phyloP scores from a whole-genome alignment of 257 asterid species.

The Dorcoceras hygrometricum region DNA sequence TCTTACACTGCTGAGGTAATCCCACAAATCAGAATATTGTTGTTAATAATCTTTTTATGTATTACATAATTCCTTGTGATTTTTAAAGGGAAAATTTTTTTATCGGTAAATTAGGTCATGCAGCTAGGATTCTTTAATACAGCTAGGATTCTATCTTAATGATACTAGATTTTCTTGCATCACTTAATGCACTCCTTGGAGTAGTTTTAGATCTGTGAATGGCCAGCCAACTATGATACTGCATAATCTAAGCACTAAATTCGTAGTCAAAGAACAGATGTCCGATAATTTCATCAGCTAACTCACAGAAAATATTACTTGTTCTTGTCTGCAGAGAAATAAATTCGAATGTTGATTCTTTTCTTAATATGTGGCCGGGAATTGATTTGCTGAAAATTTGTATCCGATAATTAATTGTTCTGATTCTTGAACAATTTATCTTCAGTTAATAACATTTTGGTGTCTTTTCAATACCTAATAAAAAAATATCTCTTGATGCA shows the following conservation, averaged over 20 bases:
- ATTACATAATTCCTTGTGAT: background rate
- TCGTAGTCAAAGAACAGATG: background rate
- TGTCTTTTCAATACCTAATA: conserved; percentile 5
- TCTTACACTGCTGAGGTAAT: conserved; percentile 55
- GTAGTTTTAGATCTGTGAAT: background rate
- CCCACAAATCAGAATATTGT: background rate
- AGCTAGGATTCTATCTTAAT: background rate
- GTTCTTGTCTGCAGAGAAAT: background rate
- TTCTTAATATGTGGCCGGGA: background rate
- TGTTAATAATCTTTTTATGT: too few relatives aligned
- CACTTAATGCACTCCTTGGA: background rate
- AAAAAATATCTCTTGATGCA: conserved; percentile 17
- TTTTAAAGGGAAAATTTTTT: too few relatives aligned
- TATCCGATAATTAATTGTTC: background rate
- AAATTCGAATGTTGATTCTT: background rate
- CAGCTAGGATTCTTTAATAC: background rate
- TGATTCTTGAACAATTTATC: background rate
- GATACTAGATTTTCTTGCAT: background rate
- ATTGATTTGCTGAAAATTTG: background rate
- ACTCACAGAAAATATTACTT: too few relatives aligned
- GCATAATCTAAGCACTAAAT: background rate
- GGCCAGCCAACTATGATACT: background rate
- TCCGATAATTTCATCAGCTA: background rate
- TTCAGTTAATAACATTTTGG: background rate
- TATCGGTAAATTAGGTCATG: background rate